Evolutionary conservation across 192 early-diverging fungal species (phyloP), one percentile per base, ranked within the genome.

Genomic region (Phlyctochytrium bullatum): DNA sequence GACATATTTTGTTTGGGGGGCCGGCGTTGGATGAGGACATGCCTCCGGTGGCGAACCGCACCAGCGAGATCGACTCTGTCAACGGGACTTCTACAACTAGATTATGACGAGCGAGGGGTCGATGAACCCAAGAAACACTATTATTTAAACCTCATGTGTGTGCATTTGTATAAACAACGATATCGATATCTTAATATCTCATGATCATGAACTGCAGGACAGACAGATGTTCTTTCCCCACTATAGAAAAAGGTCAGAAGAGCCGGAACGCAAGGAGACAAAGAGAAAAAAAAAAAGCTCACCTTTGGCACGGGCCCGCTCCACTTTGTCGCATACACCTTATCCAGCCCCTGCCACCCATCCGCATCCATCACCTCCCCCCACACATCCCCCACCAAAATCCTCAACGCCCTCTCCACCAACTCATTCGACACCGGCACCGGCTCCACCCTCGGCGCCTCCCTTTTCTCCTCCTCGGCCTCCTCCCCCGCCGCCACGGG

Each of bases 381-480:
- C 71, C 71, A 79, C 20, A 76, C 33, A 73, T 79, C 77, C 24
- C 34, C 52, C 10, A 79, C 40, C 2, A 79, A n/a, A 24, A 79
- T 69, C 3, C 74, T 28, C 57, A 76, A 32, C 16, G 64, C 71
- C 25, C 76, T 59, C 23, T 76, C 76, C 10, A 79, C 29, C 75
- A 75, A n/a, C 78, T 81, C 0, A 83, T 75, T 12, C 30, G 27
- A 32, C 34, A 20, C 34, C n/a, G 25, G 40, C 10, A 47, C 17
- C 0, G 51, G 32, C 10, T 66, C 52, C 27, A 30, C 56, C 6
- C 53, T 50, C 16, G 59, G 61, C 24, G 60, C 59, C 30, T 60
- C 68, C 30, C 72, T 64, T 20, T 86, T 79, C 32, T 75, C 70
- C 30, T 75, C 76, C 50, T 34, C 63, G 61, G 80, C 73, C 30